Evolutionary conservation across 208 protist species (phyloP).

Genomic region (Acanthamoeba royreba): DNA sequence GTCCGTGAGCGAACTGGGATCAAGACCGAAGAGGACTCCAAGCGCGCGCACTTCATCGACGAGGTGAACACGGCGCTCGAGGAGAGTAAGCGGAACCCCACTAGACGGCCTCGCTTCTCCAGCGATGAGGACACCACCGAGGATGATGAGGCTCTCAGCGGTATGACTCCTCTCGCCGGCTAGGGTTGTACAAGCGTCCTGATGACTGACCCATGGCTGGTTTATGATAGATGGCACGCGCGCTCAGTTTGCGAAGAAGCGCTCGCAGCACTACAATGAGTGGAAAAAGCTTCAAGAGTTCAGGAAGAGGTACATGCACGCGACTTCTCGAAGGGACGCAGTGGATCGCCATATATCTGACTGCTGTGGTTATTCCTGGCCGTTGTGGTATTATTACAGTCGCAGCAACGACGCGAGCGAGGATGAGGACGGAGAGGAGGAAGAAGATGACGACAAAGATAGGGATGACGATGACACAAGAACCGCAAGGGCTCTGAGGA

Average conservation of each 20-base stretch:
- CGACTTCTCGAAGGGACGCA: no score
- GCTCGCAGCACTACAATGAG: constrained; percentile 12
- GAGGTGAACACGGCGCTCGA: neutral
- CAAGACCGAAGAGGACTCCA: neutral
- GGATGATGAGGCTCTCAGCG: neutral
- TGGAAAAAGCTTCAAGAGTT: constrained; percentile 35
- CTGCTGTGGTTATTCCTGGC: no score
- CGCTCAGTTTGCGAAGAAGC: neutral
- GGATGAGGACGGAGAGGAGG: neutral
- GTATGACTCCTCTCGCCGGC: no score
- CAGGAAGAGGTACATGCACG: neutral
- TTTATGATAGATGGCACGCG: neutral
- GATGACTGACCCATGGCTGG: no score
- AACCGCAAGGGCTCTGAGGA: neutral
- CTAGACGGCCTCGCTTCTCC: neutral
- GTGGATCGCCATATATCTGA: no score
- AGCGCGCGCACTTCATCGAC: neutral
- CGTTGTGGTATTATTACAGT: no score
- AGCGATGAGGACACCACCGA: neutral
- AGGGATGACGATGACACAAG: constrained; percentile 10
- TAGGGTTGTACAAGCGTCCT: no score
- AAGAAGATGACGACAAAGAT: neutral
- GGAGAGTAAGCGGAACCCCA: neutral
- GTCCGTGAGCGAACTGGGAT: neutral
- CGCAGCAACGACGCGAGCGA: neutral